Conservation (phyloP, 495 filamentous ascomycete genomes). For the Hypomontagnella monticulosa region DNA sequence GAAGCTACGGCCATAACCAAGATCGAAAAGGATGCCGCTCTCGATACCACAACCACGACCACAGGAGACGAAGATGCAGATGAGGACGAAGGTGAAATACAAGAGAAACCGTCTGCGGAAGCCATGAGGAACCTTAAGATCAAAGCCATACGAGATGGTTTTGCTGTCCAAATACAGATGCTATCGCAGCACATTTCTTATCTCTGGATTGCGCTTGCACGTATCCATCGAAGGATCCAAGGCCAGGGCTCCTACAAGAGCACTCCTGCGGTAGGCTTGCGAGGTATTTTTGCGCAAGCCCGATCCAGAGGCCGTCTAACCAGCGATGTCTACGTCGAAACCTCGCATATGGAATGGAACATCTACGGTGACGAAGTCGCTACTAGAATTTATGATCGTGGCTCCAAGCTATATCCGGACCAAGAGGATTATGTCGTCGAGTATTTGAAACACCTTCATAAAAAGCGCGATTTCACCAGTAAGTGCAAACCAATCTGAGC, state of each 20-base stretch:
- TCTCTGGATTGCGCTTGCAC: conserved; percentile 93
- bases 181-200: conserved; percentile 84
- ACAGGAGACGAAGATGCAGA: conserved; percentile 61
- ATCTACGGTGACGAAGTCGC: conserved; percentile 94
- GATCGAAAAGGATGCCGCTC: conserved; percentile 67
- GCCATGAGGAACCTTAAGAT: conserved; percentile 70
- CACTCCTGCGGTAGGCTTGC: conserved; percentile 74
- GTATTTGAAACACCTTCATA: conserved; percentile 92
- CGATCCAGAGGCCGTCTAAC: conserved; percentile 84
- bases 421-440: conserved; percentile 92
- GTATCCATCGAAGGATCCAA: conserved; percentile 91
- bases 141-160: conserved; percentile 73
- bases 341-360: conserved; percentile 90
- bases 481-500: conserved; percentile 52
- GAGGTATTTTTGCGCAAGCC: conserved; percentile 87
- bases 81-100: conserved; percentile 70
- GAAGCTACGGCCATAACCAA: conserved; percentile 75
- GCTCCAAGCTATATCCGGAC: conserved; percentile 88
- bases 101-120: conserved; percentile 64
- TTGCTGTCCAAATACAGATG: conserved; percentile 73
- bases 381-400: conserved; percentile 93
- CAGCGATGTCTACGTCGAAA: conserved; percentile 92
- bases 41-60: conserved; percentile 44
- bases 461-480: conserved; percentile 92
- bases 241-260: conserved; percentile 78